Evolutionary conservation across 306 rosid genomes (phyloP).

Genomic region (Cyamopsis tetragonoloba): DNA sequence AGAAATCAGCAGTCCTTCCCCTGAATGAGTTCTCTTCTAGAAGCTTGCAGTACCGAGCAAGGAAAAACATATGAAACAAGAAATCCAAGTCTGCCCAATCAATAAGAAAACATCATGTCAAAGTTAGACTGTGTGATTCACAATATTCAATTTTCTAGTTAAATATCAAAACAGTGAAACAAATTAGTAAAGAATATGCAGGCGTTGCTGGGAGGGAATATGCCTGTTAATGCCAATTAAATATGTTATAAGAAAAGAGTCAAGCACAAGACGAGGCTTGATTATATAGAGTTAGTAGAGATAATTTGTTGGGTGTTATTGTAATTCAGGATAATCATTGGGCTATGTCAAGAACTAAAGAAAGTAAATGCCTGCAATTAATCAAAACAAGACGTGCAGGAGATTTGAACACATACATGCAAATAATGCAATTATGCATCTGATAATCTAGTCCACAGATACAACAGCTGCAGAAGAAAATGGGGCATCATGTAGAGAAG

Average conservation of each 20-base stretch:
- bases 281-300: neutral
- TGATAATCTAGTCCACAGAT: neutral
- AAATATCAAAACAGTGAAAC: constrained; percentile 11
- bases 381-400: neutral
- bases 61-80: constrained; percentile 98
- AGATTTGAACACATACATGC: neutral
- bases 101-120: constrained; percentile 31
- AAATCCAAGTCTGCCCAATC: constrained; percentile 82
- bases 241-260: neutral
- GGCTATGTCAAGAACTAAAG: neutral
- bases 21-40: constrained; percentile 98
- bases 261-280: neutral
- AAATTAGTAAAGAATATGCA: neutral
- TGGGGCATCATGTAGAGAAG: neutral
- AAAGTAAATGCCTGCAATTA: neutral
- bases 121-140: neutral
- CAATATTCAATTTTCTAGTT: neutral
- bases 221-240: neutral
- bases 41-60: constrained; percentile 98
- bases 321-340: neutral
- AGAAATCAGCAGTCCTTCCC: constrained; percentile 94
- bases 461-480: neutral
- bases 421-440: no score
- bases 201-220: neutral
- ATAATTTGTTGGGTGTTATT: neutral